phyloP scores from a whole-genome alignment of 768 basidiomycete species.

The Rhodotorula taiwanensis region DNA sequence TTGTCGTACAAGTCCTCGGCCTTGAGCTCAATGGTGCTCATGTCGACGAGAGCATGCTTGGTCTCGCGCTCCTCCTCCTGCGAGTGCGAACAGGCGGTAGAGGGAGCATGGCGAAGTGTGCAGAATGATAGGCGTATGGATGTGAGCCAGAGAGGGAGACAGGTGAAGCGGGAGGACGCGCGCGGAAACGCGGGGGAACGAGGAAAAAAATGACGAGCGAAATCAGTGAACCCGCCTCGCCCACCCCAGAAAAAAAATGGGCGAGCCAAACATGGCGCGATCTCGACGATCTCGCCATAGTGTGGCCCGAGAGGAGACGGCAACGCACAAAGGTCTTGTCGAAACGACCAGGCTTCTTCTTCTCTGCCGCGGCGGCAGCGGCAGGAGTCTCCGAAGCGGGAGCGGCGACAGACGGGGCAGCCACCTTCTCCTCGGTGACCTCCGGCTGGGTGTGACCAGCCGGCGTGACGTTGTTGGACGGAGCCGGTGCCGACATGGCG shows the following conservation, averaged over 20 bases:
- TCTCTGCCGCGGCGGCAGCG: conserved; percentile 15
- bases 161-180: too few relatives aligned
- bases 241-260: too few relatives aligned
- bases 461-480: conserved; percentile 6
- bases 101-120: too few relatives aligned
- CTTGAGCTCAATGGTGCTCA: conserved; percentile 81
- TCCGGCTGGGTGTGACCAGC: conserved; percentile 11
- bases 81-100: not conserved
- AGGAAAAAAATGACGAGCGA: too few relatives aligned
- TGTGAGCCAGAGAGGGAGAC: too few relatives aligned
- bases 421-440: conserved; percentile 30
- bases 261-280: too few relatives aligned
- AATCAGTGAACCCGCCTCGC: too few relatives aligned
- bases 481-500: conserved; percentile 24
- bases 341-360: conserved; percentile 35
- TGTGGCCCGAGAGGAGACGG: too few relatives aligned
- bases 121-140: too few relatives aligned
- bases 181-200: too few relatives aligned
- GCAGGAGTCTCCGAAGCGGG: not conserved
- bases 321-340: conserved; percentile 35
- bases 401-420: conserved; percentile 10
- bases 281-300: too few relatives aligned
- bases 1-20: conserved; percentile 64
- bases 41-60: conserved; percentile 69
- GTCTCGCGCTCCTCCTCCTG: conserved; percentile 35